Evolutionary conservation across 306 rosid genomes (phyloP), one percentile per base, ranked within the genome.

Genomic region (Cucurbita pepo): DNA sequence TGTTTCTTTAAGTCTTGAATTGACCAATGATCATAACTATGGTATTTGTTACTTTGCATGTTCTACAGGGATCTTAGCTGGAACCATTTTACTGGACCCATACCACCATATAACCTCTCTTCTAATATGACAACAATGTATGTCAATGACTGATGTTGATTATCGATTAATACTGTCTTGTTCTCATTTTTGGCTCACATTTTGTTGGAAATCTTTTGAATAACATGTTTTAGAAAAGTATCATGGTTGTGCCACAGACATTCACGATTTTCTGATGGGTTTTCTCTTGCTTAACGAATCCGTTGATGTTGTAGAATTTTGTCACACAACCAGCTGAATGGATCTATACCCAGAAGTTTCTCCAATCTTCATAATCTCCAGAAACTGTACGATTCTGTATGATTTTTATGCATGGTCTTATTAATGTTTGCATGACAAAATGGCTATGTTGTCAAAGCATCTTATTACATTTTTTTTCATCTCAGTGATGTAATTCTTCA

Each of bases 11-110:
- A 19, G n/a, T 16, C 0, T 72, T 55, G n/a, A 16, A 12, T 34
- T 43, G 43, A 22, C 44, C 48, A 45, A 22, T 47, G 73, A 47
- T 69, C 13, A 22, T 69, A 19, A 41, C 15, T 38, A 25, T 37
- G 51, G 30, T 43, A 54, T 56, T 50, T 79, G 62, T 63, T 44
- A 61, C 51, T 73, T 74, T 69, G 67, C 82, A 80, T 41, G 62
- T 75, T 75, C 65, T 84, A 52, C 84, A 90, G 98, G 78, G 98
- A 93, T 87, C 88, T 93, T 50, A 89, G 97, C 83, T 73, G 84
- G 90, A 93, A 93, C 74, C 82, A 47, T 37, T 81, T 93, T 52
- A 76, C 74, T 44, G 98, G 98, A 77, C 58, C 76, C 74, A 74
- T 88, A 66, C 95, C 97, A 8, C 21, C 85, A 25, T 75, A 41